Evolutionary conservation across 2,329 filamentous ascomycete genomes (phyloP), one percentile per base, ranked within the genome.

Genomic region (Fonsecaea erecta): DNA sequence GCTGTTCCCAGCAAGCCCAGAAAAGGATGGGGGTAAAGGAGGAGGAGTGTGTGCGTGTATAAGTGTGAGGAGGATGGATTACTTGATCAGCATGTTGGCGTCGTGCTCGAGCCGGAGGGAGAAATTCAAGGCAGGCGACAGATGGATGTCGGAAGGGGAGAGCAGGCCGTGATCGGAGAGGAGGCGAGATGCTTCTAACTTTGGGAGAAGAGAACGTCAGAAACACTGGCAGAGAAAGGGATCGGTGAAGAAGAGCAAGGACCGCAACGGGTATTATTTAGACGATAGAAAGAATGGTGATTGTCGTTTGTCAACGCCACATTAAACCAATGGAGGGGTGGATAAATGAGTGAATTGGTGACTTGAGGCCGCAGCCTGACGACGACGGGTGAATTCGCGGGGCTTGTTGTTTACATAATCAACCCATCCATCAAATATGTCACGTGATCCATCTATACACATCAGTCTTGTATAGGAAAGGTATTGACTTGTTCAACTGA

Each of bases 31-130:
- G n/a, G n/a, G n/a, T n/a, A n/a, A n/a, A n/a, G n/a, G n/a, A n/a
- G n/a, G n/a, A n/a, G n/a, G n/a, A n/a, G n/a, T n/a, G n/a, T n/a
- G n/a, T n/a, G n/a, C n/a, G n/a, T n/a, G n/a, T n/a, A n/a, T n/a
- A n/a, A n/a, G n/a, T n/a, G n/a, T n/a, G n/a, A n/a, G n/a, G n/a
- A n/a, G n/a, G n/a, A n/a, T n/a, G n/a, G n/a, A 60, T 60, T 60
- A 60, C 57, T 60, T 60, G 57, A 60, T 60, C n/a, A 60, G 57
- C 57, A 52, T 60, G 26, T 52, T 60, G 35, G 46, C 32, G 21
- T 48, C 37, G 43, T 24, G 43, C 21, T 3, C 21, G 21, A 24
- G 11, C 18, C 18, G 43, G 18, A 12, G 18, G 8, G 26, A 48
- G 21, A 11, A 26, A 48, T 48, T 48, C 11, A 12, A 48, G 37